A percentile compares a stretch with the other conserved stretches of the same genome.
Conservation (phyloP, 331 rosid species). For the Malus hybrid region DNA sequence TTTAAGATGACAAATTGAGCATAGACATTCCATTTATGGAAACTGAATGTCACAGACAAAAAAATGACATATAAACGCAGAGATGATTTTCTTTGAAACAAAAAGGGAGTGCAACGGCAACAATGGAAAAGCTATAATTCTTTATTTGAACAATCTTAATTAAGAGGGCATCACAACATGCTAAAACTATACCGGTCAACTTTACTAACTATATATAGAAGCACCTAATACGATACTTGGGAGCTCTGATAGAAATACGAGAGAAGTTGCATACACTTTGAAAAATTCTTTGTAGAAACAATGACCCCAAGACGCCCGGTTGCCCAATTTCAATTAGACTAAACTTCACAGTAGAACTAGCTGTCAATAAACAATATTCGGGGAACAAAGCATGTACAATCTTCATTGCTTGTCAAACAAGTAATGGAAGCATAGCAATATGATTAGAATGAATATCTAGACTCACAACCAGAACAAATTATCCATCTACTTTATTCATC, state of each 20-base stretch:
- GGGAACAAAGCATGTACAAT: slow-evolving; percentile 64
- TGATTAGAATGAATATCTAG: slow-evolving; percentile 6
- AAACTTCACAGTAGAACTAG: slow-evolving; percentile 48
- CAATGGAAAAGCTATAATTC: not conserved
- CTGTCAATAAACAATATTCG: slow-evolving; percentile 74
- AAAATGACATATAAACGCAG: not conserved
- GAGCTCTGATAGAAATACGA: not conserved
- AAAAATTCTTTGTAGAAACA: slow-evolving; percentile 78
- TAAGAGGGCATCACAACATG: not conserved
- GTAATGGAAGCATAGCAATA: not conserved
- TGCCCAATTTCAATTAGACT: slow-evolving; percentile 68
- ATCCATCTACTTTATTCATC: not conserved
- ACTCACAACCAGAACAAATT: slow-evolving; percentile 14
- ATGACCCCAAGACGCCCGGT: slow-evolving; percentile 69
- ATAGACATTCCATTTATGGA: not conserved
- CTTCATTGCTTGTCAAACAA: slow-evolving; percentile 43
- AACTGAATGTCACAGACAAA: not conserved
- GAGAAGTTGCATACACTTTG: slow-evolving; percentile 48
- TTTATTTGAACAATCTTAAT: not conserved
- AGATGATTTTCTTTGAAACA: not conserved
- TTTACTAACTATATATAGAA: not conserved
- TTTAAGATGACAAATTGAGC: not conserved
- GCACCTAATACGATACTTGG: not conserved
- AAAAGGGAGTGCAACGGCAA: not conserved
- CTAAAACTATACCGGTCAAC: not conserved